Base-by-base conservation (phyloP, 139 green algal genomes). In the Parachlorella kessleri region DNA sequence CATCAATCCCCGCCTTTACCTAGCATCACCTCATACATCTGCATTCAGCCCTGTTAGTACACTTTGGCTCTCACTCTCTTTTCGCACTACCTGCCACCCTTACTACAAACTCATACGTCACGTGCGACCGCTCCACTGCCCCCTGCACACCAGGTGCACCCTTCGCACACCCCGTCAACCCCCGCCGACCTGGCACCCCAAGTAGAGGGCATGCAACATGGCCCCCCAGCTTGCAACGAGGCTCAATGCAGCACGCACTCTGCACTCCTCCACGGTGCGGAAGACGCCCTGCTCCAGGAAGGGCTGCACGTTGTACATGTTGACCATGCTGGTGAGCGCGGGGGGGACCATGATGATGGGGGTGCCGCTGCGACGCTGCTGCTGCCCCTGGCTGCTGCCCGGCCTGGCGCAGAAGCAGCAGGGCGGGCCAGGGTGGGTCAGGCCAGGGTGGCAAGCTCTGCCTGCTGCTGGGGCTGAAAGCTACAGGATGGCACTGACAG, bases 261-360 rank as follows among this genome's bases (percentile, higher is more conserved):
- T 76, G 36, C 37, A 66, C 70, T 84, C 48, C 48, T 92, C 67
- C 14, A 59, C 54, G 1, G 77, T 73, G n/a, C 66, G 55, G 81
- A 85, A 93, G n/a, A 35, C 30, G 10, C 89, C 87, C 18, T 83
- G 35, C 77, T 94, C 87, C 66, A 93, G 73, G 30, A 93, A 91
- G 3, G 55, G 28, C 54, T 23, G 39, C 26, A 74, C 76, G 59
- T 94, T 94, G 88, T 85, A 91, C 76, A 91, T 95, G 69, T 90
- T 94, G 48, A 94, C 41, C 40, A 91, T 64, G 4, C 90, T 79
- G 38, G 79, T 84, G 18, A 83, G 55, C n/a, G 74, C 90, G 6
- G 81, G 78, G 0, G 90, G 90, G 37, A 94, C 90, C n/a, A 94
- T 77, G 42, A 94, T 90, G 48, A 94, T 89, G 35, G 90, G 89